Percentiles rank a stretch among this genome's conserved stretches.
These are phyloP conservation scores for Aspergillus uvarum DNA, from an alignment of 2,329 filamentous ascomycete species.

Conservation along the genomic window DNA sequence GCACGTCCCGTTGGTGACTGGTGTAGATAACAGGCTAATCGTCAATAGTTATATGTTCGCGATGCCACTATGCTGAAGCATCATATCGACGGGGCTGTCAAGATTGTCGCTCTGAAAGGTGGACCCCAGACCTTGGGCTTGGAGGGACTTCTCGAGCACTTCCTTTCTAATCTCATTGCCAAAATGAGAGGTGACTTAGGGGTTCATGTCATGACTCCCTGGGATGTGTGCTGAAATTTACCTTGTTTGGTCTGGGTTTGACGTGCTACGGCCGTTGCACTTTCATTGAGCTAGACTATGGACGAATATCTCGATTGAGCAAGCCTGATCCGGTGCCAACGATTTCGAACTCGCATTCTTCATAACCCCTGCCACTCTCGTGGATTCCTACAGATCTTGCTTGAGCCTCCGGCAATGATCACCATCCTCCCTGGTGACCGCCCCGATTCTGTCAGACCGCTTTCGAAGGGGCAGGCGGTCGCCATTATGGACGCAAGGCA, in stretches of 20 bases:
- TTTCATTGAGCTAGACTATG: no score
- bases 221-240: not conserved
- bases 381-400: no score
- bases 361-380: no score
- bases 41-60: not conserved
- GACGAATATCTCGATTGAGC: no score
- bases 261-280: no score
- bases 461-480: no score
- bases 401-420: no score
- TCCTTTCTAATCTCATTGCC: conserved; percentile 8
- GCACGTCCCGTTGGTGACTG: not conserved
- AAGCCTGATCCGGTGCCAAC: no score
- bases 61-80: conserved; percentile 5
- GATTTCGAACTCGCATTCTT: no score
- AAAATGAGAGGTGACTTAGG: conserved; percentile 3
- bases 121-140: conserved; percentile 9
- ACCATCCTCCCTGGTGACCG: no score
- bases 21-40: not conserved
- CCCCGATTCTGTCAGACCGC: no score
- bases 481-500: no score
- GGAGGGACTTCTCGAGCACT: conserved; percentile 6
- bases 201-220: not conserved
- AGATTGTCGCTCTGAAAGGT: conserved; percentile 9
- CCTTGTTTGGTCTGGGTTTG: not conserved
- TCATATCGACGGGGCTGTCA: conserved; percentile 7